Conservation (phyloP, 352 stramenopile genomes). For the Pythium myriotylum region DNA sequence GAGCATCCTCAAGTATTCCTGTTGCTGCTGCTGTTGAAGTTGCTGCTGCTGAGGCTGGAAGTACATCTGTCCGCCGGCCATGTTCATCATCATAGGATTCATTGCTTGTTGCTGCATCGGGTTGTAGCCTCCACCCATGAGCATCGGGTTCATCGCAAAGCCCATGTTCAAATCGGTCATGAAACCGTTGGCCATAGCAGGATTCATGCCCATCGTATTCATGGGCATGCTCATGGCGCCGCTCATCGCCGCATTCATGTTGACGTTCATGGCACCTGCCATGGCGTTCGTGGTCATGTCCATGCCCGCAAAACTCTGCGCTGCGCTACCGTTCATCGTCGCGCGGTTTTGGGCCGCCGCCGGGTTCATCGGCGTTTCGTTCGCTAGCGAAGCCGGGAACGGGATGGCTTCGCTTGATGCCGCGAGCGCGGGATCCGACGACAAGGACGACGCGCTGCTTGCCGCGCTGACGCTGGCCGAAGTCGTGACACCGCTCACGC, state of each 20-base stretch:
- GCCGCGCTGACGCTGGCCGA: constrained; percentile 30
- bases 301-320: constrained; percentile 21
- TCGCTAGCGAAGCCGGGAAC: constrained; percentile 74
- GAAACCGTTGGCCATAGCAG: constrained; percentile 20
- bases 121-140: constrained; percentile 56
- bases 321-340: constrained; percentile 18
- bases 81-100: constrained; percentile 73
- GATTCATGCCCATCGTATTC: constrained; percentile 54
- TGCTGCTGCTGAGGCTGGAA: constrained; percentile 62
- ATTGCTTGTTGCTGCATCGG: constrained; percentile 60
- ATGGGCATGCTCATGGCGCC: constrained; percentile 38
- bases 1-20: constrained; percentile 79
- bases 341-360: constrained; percentile 13
- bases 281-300: constrained; percentile 23
- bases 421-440: constrained; percentile 36
- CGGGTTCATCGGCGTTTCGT: constrained; percentile 44
- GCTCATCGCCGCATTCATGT: constrained; percentile 36
- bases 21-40: constrained; percentile 62
- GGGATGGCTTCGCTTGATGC: constrained; percentile 56
- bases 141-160: constrained; percentile 63
- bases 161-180: constrained; percentile 59
- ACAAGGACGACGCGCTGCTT: constrained; percentile 28
- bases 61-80: constrained; percentile 43
- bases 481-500: constrained; percentile 13
- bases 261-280: constrained; percentile 28